These are phyloP conservation scores for Poa annua DNA, from an alignment of 176 grass and related monocot species.

Conservation along the genomic window DNA sequence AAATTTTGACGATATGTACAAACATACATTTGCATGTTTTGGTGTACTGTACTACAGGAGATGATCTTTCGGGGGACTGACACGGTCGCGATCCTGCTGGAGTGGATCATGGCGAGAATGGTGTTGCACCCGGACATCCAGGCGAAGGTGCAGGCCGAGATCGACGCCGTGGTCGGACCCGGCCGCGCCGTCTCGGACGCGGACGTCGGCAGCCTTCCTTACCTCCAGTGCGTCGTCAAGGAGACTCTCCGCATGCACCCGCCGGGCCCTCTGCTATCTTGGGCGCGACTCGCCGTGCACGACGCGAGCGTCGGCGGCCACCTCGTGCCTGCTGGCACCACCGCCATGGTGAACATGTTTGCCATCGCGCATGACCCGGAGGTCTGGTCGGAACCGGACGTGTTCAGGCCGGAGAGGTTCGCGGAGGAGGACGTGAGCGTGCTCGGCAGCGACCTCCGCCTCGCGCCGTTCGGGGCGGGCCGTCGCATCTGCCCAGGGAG, in stretches of 20 bases:
- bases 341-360: conserved; percentile 88
- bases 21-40: background rate
- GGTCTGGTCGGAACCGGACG: conserved; percentile 49
- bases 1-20: background rate
- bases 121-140: conserved; percentile 68
- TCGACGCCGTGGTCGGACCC: conserved; percentile 51
- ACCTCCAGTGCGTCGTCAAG: conserved; percentile 65
- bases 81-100: conserved; percentile 69
- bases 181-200: conserved; percentile 42
- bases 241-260: conserved; percentile 74
- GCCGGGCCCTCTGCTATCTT: conserved; percentile 69
- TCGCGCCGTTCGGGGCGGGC: background rate
- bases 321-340: conserved; percentile 60
- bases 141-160: conserved; percentile 53
- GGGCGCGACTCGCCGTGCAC: conserved; percentile 67
- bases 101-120: conserved; percentile 78
- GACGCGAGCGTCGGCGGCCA: conserved; percentile 59
- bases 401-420: conserved; percentile 63
- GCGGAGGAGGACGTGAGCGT: conserved; percentile 43
- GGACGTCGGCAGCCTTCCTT: conserved; percentile 51
- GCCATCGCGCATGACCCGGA: conserved; percentile 60
- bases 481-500: background rate
- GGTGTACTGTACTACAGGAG: conserved; percentile 42
- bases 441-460: background rate
- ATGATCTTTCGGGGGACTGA: conserved; percentile 80